Evolutionary conservation across 2,329 filamentous ascomycete genomes (phyloP), one percentile per base, ranked within the genome.

Genomic region (Cercospora sp.): DNA sequence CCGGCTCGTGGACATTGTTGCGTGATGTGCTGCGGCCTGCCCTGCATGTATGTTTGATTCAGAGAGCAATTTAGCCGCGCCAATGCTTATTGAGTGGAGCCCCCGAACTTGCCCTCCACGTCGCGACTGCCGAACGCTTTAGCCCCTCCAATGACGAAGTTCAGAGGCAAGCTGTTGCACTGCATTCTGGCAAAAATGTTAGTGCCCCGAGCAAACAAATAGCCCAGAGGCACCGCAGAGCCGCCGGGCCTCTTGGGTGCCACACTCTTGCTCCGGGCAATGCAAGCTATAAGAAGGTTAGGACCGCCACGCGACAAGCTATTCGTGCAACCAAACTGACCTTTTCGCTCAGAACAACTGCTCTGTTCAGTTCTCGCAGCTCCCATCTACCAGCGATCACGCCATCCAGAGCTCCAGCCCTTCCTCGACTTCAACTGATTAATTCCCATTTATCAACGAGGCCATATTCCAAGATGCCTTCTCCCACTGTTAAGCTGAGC

Each of bases 401-500:
- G 45, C 32, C 62, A 24, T 10, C 28, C 26, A n/a, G 53, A 59
- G 58, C 21, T 34, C 37, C 59, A 30, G 34, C 63, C 18, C 58
- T 43, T 13, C 61, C 61, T 37, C 61, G 63, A 66, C 60, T 66
- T 45, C 63, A 57, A 32, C 45, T 59, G 26, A 32, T 68, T 40
- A 30, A 64, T 16, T 57, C 51, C 43, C 69, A 66, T 49, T 21
- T 61, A 37, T 32, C 58, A 32, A 57, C 49, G 55, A 53, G 70
- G 67, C 67, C 68, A 60, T 76, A 74, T 70, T 73, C 76, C 45
- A 78, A 75, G 67, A 72, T 75, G 72, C 67, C 73, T 63, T 63
- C 71, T 18, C 78, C 77, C 21, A 73, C 71, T 40, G 72, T 78
- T 65, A 79, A 76, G 74, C 73, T 80, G 49, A 80, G 77, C 77